A percentile compares a stretch with the other conserved stretches of the same genome.
phyloP scores from a whole-genome alignment of 352 stramenopile species.

The Phytophthora lateralis region DNA sequence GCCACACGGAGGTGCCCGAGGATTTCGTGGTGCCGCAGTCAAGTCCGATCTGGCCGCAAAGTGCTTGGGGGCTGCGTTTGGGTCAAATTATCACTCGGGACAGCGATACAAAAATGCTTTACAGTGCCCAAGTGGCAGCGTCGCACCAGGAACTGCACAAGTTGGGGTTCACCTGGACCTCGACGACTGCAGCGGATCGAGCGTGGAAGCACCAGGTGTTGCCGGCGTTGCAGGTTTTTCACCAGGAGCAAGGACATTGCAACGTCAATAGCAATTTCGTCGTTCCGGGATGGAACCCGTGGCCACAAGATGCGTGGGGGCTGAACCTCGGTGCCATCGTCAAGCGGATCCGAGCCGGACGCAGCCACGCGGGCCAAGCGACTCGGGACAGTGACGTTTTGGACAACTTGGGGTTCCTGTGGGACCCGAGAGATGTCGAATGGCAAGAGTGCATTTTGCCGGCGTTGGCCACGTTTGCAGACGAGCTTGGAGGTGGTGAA shows the following conservation, averaged over 20 bases:
- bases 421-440: slow-evolving; percentile 25
- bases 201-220: slow-evolving; percentile 30
- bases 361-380: slow-evolving; percentile 20
- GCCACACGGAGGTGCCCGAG: slow-evolving; percentile 24
- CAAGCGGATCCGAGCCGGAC: slow-evolving; percentile 23
- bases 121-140: slow-evolving; percentile 17
- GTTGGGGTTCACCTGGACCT: slow-evolving; percentile 29
- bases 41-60: slow-evolving; percentile 19
- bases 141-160: slow-evolving; percentile 24
- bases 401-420: slow-evolving; percentile 25
- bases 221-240: slow-evolving; percentile 26
- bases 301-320: slow-evolving; percentile 21
- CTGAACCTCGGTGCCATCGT: slow-evolving; percentile 33
- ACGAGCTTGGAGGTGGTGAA: slow-evolving; percentile 26
- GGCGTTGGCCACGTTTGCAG: slow-evolving; percentile 32
- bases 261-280: slow-evolving; percentile 28
- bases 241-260: slow-evolving; percentile 27
- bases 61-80: slow-evolving; percentile 26
- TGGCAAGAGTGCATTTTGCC: slow-evolving; percentile 39
- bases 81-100: slow-evolving; percentile 27
- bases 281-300: slow-evolving; percentile 22
- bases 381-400: slow-evolving; percentile 15
- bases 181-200: slow-evolving; percentile 26
- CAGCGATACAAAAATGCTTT: slow-evolving; percentile 25
- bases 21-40: slow-evolving; percentile 29